Evolutionary conservation across 202 grass and related monocot species (phyloP).

Genomic region (Setaria viridis): DNA sequence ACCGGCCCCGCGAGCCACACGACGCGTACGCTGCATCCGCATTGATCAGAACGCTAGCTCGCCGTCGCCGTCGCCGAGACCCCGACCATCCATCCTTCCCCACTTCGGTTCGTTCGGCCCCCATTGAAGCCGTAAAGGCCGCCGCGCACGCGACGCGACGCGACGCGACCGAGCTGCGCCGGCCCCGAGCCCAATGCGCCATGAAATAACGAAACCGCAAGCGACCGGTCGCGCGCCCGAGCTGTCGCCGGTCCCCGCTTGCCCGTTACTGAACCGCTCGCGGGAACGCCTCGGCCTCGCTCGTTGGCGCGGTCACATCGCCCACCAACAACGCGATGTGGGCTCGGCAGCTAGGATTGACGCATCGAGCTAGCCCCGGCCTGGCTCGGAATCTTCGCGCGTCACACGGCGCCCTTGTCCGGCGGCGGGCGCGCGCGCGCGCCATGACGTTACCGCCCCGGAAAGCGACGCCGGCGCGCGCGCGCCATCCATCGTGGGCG

Average conservation of each 20-base stretch:
- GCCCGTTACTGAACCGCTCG: conserved; percentile 56
- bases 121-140: conserved; percentile 50
- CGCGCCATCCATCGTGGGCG: neutral
- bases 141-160: conserved; percentile 21
- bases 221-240: conserved; percentile 32
- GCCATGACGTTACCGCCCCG: neutral
- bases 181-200: neutral
- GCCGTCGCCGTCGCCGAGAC: conserved; percentile 41
- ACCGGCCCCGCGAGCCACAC: conserved; percentile 33
- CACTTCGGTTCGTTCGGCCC: neutral
- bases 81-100: conserved; percentile 34
- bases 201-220: conserved; percentile 64
- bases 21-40: conserved; percentile 48
- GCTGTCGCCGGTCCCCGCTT: conserved; percentile 38
- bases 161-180: no score
- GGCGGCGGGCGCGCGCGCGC: neutral
- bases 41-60: conserved; percentile 17
- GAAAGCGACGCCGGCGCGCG: conserved; percentile 35
- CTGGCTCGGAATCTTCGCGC: conserved; percentile 36
- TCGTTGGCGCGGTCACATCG: conserved; percentile 52
- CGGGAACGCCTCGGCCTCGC: neutral
- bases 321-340: conserved; percentile 60
- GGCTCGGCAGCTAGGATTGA: conserved; percentile 46
- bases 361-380: neutral
- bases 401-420: neutral